Evolutionary conservation across 2,329 filamentous ascomycete species (phyloP).

Genomic region (Cercospora sp.): DNA sequence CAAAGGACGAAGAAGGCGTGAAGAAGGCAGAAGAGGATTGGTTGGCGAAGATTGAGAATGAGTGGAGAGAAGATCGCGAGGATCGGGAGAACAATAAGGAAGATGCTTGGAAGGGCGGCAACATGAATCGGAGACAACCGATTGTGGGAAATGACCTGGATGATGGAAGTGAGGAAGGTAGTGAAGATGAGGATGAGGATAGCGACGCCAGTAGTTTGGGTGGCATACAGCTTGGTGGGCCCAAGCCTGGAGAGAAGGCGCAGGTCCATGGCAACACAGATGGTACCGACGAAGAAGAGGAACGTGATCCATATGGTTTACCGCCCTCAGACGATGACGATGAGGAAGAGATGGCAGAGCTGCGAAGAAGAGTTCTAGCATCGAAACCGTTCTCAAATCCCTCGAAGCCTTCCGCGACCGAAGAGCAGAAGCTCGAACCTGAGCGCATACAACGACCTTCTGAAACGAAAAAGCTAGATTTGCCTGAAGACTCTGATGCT

Average conservation of each 20-base stretch:
- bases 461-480: conserved; percentile 42
- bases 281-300: conserved; percentile 49
- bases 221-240: conserved; percentile 39
- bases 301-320: conserved; percentile 70
- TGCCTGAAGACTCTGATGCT: conserved; percentile 59
- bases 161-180: conserved; percentile 42
- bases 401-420: conserved; percentile 35
- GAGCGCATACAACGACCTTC: conserved; percentile 62
- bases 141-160: conserved; percentile 55
- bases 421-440: conserved; percentile 56
- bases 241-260: conserved; percentile 55
- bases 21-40: conserved; percentile 84
- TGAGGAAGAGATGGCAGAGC: conserved; percentile 89
- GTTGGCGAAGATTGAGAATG: conserved; percentile 84
- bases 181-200: conserved; percentile 44
- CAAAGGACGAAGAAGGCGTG: conserved; percentile 74
- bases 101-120: conserved; percentile 89
- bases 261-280: conserved; percentile 44
- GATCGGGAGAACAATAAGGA: conserved; percentile 60
- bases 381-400: conserved; percentile 80
- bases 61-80: conserved; percentile 78
- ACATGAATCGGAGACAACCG: conserved; percentile 68
- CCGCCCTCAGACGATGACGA: conserved; percentile 78
- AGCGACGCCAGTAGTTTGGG: conserved; percentile 40
- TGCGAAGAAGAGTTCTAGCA: conserved; percentile 82